Evolutionary conservation across 768 basidiomycete species (phyloP).

Genomic region (Amanita rimosa): DNA sequence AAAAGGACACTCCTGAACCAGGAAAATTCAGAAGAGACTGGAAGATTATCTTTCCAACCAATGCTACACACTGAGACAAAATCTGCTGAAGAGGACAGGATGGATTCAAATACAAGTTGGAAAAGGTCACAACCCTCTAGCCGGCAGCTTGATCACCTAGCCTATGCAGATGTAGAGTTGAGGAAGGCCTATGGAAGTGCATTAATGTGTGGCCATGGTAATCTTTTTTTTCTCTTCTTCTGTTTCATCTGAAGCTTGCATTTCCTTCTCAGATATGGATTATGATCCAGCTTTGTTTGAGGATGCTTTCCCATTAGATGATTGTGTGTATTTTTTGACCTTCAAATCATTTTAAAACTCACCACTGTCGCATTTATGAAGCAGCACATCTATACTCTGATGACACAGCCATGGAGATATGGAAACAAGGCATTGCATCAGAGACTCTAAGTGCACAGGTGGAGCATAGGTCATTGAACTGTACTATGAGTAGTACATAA

Average conservation of each 20-base stretch:
- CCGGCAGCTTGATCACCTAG: slow-evolving; percentile 7
- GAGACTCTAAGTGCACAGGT: neutral
- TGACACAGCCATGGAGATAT: slow-evolving; percentile 4
- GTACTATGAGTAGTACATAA: too few species aligned
- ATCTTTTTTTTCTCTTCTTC: slow-evolving; percentile 4
- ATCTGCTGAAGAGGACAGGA: slow-evolving; percentile 5
- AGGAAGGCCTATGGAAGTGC: slow-evolving; percentile 13
- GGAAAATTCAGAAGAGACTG: slow-evolving; percentile 8
- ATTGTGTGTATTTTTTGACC: slow-evolving; percentile 8
- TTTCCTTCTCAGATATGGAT: slow-evolving; percentile 11
- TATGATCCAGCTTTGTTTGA: slow-evolving; percentile 14
- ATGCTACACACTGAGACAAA: slow-evolving; percentile 5
- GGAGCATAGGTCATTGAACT: too few species aligned
- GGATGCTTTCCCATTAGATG: slow-evolving; percentile 10
- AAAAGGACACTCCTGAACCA: slow-evolving; percentile 1
- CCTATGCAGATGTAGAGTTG: slow-evolving; percentile 10
- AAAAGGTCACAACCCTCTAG: slow-evolving; percentile 5
- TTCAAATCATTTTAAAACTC: slow-evolving; percentile 1
- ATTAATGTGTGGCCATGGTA: slow-evolving; percentile 14
- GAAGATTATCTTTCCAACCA: slow-evolving; percentile 5
- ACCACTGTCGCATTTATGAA: slow-evolving; percentile 3
- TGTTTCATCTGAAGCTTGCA: slow-evolving; percentile 6
- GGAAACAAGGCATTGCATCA: slow-evolving; percentile 7
- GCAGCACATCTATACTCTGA: slow-evolving; percentile 9
- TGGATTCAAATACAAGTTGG: neutral